Base-by-base conservation (phyloP, 805 yeast genomes). In the Metschnikowia hibisci region DNA sequence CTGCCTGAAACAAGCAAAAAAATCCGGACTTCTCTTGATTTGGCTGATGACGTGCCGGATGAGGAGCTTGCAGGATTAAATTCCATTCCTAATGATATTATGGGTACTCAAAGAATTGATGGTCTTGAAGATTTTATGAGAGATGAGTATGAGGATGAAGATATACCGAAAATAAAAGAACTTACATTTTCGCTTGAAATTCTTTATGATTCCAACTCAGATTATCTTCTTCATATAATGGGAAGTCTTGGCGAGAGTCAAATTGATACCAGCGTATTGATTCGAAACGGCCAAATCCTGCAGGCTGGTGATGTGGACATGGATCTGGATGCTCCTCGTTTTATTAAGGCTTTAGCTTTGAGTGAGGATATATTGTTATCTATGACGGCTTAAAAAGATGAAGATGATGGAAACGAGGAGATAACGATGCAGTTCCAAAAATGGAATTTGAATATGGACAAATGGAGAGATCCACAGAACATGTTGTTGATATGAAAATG, bases 31-130 rank as follows among this genome's bases (percentile, higher is more conserved):
- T 56, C 72, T 3, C 56, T 69, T 29, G 64, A 63, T 41, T 49
- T 70, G 18, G 50, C 71, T 3, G 56, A 57, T 29, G 66, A 66
- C 41, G 69, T 65, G 16, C 62, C 71, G 1, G 69, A 67, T 42
- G 73, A 67, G 40, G 73, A 70, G 47, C 54, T 69, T 10, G 43
- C 64, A 15, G 65, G 67, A 7, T 53, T 70, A 34, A 64, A 54
- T 51, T 60, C 67, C 2, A 51, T 62, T 2, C 47, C 62, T 3
- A 30, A 40, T 16, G 52, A 52, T 12, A 47, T 50, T 29, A 39
- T 48, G 37, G 44, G 48, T 18, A 41, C 42, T 13, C 43, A 41
- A 14, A 42, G 39, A 18, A 43, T 40, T 18, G 47, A 46, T n/a
- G 56, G 59, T 20, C 51, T 67, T 18, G 66, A 61, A 4, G 49